Conservation (phyloP, 768 basidiomycete species). For the Termitomyces sp. region DNA sequence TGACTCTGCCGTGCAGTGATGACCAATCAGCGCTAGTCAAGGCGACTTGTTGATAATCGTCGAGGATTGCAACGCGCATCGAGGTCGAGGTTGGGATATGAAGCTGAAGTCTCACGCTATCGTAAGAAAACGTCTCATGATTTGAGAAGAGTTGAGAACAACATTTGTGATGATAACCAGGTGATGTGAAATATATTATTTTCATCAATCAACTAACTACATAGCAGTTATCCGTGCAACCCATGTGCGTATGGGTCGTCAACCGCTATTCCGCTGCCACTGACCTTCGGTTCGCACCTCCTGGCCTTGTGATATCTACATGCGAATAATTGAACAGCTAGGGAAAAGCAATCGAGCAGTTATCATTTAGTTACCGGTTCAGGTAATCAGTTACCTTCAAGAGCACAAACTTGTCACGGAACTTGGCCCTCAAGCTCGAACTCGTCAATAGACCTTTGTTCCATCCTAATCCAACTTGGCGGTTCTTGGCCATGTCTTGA, state of each 20-base stretch:
- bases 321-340: too few relatives aligned
- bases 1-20: conserved; percentile 29
- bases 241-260: too few relatives aligned
- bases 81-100: neutral
- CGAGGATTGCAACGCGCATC: conserved; percentile 50
- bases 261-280: too few relatives aligned
- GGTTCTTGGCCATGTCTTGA: neutral
- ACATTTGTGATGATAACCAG: neutral
- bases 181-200: neutral
- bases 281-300: too few relatives aligned
- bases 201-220: neutral
- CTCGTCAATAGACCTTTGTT: neutral
- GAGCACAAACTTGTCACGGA: too few relatives aligned
- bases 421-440: neutral
- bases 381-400: too few relatives aligned
- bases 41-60: conserved; percentile 57
- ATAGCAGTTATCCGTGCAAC: neutral
- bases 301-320: too few relatives aligned
- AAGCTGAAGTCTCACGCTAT: neutral
- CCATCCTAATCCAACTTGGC: neutral
- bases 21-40: conserved; percentile 55
- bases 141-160: neutral
- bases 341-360: too few relatives aligned
- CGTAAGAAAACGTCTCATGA: neutral
- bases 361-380: too few relatives aligned